Conservation (phyloP, 139 green algal species). For the Gonium pectorale region DNA sequence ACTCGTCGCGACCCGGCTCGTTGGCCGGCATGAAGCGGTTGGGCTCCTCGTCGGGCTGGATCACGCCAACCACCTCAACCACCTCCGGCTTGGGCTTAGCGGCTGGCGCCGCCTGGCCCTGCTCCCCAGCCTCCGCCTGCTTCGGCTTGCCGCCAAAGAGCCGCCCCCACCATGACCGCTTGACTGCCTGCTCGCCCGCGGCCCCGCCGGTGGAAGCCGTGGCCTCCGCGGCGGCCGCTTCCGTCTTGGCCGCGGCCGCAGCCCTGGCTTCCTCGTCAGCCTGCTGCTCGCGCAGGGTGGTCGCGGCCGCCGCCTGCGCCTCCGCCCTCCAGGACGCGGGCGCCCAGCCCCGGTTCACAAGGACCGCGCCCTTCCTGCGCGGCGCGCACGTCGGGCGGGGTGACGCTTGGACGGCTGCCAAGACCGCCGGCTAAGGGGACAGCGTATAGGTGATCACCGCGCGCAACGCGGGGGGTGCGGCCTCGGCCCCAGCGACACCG, state of each 20-base stretch:
- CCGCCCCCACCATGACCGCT: no score
- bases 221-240: background rate
- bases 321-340: slow-evolving; percentile 67
- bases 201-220: background rate
- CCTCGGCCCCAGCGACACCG: no score
- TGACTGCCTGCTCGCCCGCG: no score
- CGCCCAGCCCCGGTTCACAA: slow-evolving; percentile 88
- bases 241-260: background rate
- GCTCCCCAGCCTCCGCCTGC: no score
- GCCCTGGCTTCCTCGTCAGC: slow-evolving; percentile 46
- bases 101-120: background rate
- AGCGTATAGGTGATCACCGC: no score
- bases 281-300: background rate
- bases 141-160: no score
- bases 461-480: no score
- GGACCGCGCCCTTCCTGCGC: slow-evolving; percentile 55
- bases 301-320: slow-evolving; percentile 1
- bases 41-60: slow-evolving; percentile 73
- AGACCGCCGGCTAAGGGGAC: no score
- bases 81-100: background rate
- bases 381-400: no score
- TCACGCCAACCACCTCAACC: slow-evolving; percentile 68
- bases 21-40: slow-evolving; percentile 83
- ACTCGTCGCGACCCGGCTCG: slow-evolving; percentile 61
- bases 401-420: no score